Conservation (phyloP, 2,329 filamentous ascomycete species). For the Colletotrichum sp. region DNA sequence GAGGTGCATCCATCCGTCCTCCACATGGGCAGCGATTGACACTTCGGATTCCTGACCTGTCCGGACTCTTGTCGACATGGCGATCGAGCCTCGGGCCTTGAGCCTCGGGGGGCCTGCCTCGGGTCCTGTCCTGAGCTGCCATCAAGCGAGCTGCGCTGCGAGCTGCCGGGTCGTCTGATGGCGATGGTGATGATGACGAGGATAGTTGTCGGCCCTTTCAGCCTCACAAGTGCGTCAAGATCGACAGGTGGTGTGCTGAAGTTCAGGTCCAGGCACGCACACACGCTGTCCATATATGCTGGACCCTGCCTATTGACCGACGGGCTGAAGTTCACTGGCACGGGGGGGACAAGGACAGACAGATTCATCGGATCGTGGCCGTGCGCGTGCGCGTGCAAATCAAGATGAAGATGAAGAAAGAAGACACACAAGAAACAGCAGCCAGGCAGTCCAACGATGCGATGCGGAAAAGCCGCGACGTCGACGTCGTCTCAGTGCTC, state of each 20-base stretch:
- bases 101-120: neutral
- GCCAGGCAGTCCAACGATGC: neutral
- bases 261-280: neutral
- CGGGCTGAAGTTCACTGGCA: neutral
- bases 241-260: neutral
- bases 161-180: neutral
- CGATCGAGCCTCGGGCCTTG: neutral
- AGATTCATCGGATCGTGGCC: neutral
- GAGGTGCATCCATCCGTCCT: neutral
- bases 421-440: neutral
- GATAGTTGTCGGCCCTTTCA: neutral
- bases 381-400: neutral
- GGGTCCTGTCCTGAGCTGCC: neutral
- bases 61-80: neutral
- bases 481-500: slow-evolving; percentile 5
- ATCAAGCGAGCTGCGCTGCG: neutral
- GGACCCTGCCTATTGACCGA: neutral
- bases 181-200: neutral
- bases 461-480: slow-evolving; percentile 1
- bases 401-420: neutral
- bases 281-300: neutral
- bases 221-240: neutral
- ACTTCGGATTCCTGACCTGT: neutral
- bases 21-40: neutral
- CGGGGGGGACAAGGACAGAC: neutral